A percentile compares a stretch with the other conserved stretches of the same genome.
Conservation (phyloP, 2,329 filamentous ascomycete genomes). For the Thelonectria blattea region DNA sequence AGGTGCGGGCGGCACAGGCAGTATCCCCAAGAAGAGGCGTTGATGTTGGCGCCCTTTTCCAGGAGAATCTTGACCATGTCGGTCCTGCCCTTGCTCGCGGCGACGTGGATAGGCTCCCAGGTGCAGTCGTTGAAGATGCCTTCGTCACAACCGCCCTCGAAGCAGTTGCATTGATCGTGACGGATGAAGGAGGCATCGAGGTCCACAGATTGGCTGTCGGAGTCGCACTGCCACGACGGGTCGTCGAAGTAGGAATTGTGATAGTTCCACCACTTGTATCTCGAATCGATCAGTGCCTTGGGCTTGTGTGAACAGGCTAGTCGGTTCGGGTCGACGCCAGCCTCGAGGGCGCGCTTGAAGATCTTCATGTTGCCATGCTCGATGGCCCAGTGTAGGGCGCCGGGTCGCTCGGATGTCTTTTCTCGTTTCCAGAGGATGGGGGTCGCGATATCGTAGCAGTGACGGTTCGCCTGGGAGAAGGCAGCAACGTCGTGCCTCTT, state of each 20-base stretch:
- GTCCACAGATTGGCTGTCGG: conserved; percentile 36
- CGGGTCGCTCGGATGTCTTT: conserved; percentile 34
- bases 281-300: conserved; percentile 33
- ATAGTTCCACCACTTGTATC: conserved; percentile 39
- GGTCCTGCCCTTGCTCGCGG: conserved; percentile 37
- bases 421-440: conserved; percentile 39
- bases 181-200: conserved; percentile 33
- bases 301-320: conserved; percentile 36
- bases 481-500: conserved; percentile 39
- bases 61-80: conserved; percentile 37
- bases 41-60: conserved; percentile 32
- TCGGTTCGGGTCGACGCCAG: conserved; percentile 33
- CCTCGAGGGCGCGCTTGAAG: conserved; percentile 34
- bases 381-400: conserved; percentile 37
- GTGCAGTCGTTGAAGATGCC: conserved; percentile 39
- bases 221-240: conserved; percentile 33
- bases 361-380: conserved; percentile 32
- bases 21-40: conserved; percentile 37
- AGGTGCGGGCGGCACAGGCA: conserved; percentile 38
- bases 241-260: conserved; percentile 38
- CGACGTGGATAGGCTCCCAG: conserved; percentile 38
- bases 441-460: conserved; percentile 35
- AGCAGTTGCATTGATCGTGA: conserved; percentile 36
- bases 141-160: conserved; percentile 36
- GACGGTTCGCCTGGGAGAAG: conserved; percentile 32